A percentile compares a stretch with the other conserved stretches of the same genome.
These are phyloP conservation scores for Penicillium verrucosum DNA, from an alignment of 2,329 filamentous ascomycete genomes.

Conservation along the genomic window DNA sequence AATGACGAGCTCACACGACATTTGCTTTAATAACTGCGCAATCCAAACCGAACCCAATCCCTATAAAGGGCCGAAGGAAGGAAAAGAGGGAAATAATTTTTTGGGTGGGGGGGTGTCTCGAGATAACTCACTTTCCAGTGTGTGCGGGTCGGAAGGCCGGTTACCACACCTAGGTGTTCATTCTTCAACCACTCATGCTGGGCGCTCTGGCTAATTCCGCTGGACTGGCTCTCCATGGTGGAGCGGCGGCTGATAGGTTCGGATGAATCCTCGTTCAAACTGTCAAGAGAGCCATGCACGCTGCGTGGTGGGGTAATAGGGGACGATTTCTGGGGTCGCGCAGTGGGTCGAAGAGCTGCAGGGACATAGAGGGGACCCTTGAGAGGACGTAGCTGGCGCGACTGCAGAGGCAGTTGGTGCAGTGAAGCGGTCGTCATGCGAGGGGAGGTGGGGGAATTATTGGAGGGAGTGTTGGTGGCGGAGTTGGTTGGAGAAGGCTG, in stretches of 20 bases:
- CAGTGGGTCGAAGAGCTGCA: slow-evolving; percentile 60
- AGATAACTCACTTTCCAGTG: slow-evolving; percentile 60
- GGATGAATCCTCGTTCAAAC: slow-evolving; percentile 38
- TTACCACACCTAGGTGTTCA: slow-evolving; percentile 54
- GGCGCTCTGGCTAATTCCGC: slow-evolving; percentile 46
- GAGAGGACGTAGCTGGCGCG: slow-evolving; percentile 57
- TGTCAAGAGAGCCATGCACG: slow-evolving; percentile 55
- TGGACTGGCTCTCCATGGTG: slow-evolving; percentile 42
- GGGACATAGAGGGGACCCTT: slow-evolving; percentile 63
- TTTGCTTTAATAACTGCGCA: slow-evolving; percentile 18
- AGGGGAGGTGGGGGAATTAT: slow-evolving; percentile 55
- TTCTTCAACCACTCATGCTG: slow-evolving; percentile 54
- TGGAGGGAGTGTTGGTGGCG: slow-evolving; percentile 49
- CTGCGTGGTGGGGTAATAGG: slow-evolving; percentile 52
- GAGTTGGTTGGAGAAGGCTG: slow-evolving; percentile 52
- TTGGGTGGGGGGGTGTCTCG: no score
- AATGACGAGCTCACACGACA: slow-evolving; percentile 26
- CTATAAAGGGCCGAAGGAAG: slow-evolving; percentile 19
- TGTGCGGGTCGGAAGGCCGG: slow-evolving; percentile 58
- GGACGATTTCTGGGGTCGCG: slow-evolving; percentile 48
- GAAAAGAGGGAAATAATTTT: not conserved
- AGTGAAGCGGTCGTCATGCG: slow-evolving; percentile 39
- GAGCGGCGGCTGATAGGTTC: slow-evolving; percentile 38
- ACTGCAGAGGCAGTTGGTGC: slow-evolving; percentile 43
- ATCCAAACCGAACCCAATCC: slow-evolving; percentile 7